Base-by-base conservation (phyloP, 441 rosid genomes). In the Croton laevigatus region DNA sequence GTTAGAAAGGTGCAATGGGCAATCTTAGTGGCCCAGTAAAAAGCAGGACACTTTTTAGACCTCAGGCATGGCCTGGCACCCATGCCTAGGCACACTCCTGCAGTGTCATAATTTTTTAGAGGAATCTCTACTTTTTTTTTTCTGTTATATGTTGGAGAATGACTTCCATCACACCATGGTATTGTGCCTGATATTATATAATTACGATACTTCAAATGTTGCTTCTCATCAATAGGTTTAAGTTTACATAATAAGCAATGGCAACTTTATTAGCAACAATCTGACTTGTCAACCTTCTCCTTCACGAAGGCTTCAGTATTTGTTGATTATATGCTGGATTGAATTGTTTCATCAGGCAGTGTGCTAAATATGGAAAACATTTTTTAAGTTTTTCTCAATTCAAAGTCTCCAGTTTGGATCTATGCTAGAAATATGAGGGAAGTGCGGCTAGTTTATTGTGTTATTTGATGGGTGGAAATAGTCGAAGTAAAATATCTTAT, bases 301-400 rank as follows among this genome's bases (percentile, higher is more conserved):
- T 37, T 67, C 32, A 20, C 44, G 12, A 20, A 3, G 19, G 65
- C 52, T 19, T 54, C 38, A 44, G 17, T 45, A 22, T 72, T 55
- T 55, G 57, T 37, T 52, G 10, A 20, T 52, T 40, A 62, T 51
- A 44, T 23, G n/a, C 12, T 40, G 12, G 12, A 61, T 11, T 63
- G 36, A 54, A 27, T 23, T 64, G 45, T 9, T 1, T 58, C 70
- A 65, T 63, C 37, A 57, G 70, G 34, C 46, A 8, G 32, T 45
- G 46, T 58, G n/a, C 22, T 36, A n/a, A 23, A 49, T 19, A 8
- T 13, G 36, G 36, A 23, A 11, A 38, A 17, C 19, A 8, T 0
- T 55, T 38, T 44, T 10, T 22, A 19, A 7, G 20, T 48, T 34
- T 20, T 60, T 4, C 17, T 36, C 20, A 60, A 12, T 42, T 57